phyloP scores from a whole-genome alignment of 495 filamentous ascomycete species.

The Annulohypoxylon moriforme region DNA sequence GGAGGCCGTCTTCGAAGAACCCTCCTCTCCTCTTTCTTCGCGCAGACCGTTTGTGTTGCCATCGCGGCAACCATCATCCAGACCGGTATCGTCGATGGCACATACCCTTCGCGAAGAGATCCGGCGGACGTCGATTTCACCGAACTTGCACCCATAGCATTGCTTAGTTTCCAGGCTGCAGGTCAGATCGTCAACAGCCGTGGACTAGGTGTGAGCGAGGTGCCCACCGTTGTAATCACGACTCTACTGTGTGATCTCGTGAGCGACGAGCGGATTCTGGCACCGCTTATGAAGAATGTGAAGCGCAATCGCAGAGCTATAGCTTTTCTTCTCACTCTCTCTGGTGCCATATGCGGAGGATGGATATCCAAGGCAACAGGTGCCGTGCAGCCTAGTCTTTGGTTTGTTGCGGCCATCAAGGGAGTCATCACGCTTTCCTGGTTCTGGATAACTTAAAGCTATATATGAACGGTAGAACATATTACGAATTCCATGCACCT shows the following conservation, averaged over 20 bases:
- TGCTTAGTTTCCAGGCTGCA: constrained; percentile 77
- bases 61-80: constrained; percentile 70
- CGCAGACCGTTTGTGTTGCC: constrained; percentile 66
- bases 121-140: constrained; percentile 47
- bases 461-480: not conserved
- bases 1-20: constrained; percentile 60
- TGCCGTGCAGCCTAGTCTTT: constrained; percentile 44
- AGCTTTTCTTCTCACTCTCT: constrained; percentile 66
- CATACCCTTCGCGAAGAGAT: constrained; percentile 41
- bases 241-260: constrained; percentile 76
- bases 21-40: constrained; percentile 66
- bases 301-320: constrained; percentile 73
- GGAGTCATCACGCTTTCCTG: constrained; percentile 37
- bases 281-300: constrained; percentile 61
- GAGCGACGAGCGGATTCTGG: constrained; percentile 66
- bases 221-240: constrained; percentile 80
- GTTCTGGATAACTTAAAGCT: constrained; percentile 15
- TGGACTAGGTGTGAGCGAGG: constrained; percentile 71
- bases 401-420: constrained; percentile 45
- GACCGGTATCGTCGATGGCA: constrained; percentile 42
- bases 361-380: constrained; percentile 60
- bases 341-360: constrained; percentile 72
- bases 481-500: not conserved
- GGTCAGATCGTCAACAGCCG: constrained; percentile 75
- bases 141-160: constrained; percentile 66